A percentile compares a stretch with the other conserved stretches of the same genome.
Conservation (phyloP, 306 rosid genomes). For the Lathyrus sativus region DNA sequence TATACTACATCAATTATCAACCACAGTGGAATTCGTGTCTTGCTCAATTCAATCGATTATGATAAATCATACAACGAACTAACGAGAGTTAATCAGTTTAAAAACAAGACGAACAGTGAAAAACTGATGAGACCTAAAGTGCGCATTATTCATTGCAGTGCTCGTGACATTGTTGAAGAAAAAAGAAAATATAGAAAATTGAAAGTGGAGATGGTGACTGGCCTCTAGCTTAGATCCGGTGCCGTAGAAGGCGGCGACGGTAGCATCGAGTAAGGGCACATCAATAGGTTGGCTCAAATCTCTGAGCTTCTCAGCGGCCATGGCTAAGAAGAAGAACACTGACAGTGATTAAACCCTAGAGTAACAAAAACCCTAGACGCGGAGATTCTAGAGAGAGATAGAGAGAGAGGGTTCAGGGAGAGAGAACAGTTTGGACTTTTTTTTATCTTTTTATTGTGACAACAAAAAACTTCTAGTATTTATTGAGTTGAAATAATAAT, state of each 20-base stretch:
- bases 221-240: slow-evolving; percentile 99
- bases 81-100: too few species aligned
- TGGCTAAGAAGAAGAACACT: slow-evolving; percentile 35
- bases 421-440: slow-evolving; percentile 19
- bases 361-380: slow-evolving; percentile 40
- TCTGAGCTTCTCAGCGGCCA: slow-evolving; percentile 97
- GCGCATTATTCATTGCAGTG: not conserved
- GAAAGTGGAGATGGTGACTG: slow-evolving; percentile 14
- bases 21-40: not conserved
- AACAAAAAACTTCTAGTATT: not conserved
- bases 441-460: not conserved
- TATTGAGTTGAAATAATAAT: slow-evolving; percentile 1
- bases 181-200: not conserved
- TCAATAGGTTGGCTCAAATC: slow-evolving; percentile 95
- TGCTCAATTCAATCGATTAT: not conserved
- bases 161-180: not conserved
- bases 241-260: slow-evolving; percentile 98
- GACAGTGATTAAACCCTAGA: slow-evolving; percentile 58
- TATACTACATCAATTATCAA: not conserved
- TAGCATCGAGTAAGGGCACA: slow-evolving; percentile 85
- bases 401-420: slow-evolving; percentile 40
- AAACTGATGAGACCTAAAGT: slow-evolving; percentile 22
- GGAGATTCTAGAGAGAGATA: slow-evolving; percentile 37
- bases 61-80: not conserved
- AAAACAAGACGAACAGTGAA: too few species aligned